Base-by-base conservation (phyloP, 495 filamentous ascomycete species). In the Aspergillus ostianus region DNA sequence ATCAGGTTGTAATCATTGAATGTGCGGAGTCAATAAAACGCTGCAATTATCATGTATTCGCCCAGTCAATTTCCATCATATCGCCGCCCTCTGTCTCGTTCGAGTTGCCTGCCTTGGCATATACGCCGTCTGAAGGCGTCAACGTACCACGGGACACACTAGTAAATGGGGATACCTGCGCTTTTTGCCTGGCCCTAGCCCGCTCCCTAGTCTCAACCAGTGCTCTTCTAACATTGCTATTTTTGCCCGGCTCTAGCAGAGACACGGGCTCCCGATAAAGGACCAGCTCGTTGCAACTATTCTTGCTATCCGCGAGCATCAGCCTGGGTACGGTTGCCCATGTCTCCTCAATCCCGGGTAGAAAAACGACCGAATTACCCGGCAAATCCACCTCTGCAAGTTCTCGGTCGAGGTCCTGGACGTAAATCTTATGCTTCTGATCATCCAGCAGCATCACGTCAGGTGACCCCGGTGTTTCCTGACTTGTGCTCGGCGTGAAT, bases 371-470 rank as follows among this genome's bases (percentile, higher is more conserved):
- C 53, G 76, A 80, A 55, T 75, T 76, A 53, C 79, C 77, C 44
- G 85, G 71, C 47, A 69, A 64, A 20, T 86, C 83, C 23, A 77
- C 67, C 8, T 90, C 88, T 0, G 85, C 86, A 46, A 97, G 82
- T 76, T 98, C 93, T 55, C 84, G 89, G 63, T 96, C 94, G 23
- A 98, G 78, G 69, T 94, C 84, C 78, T 93, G 84, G 68, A 98
- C 92, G 78, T 92, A 98, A 54, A 96, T 84, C 57, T 87, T 91
- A 72, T 93, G 77, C 62, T 88, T 87, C 18, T 92, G 88, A 71
- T 97, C 87, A 76, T 98, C 94, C 54, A 98, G 73, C 53, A 90
- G 82, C 94, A 98, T 96, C 41, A 71, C 61, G 63, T 93, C 87
- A 58, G 51, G 62, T 45, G 57, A 21, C 49, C 32, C 32, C 66